phyloP scores from a whole-genome alignment of 1,284 basidiomycete species.

The Peniophora sp. region DNA sequence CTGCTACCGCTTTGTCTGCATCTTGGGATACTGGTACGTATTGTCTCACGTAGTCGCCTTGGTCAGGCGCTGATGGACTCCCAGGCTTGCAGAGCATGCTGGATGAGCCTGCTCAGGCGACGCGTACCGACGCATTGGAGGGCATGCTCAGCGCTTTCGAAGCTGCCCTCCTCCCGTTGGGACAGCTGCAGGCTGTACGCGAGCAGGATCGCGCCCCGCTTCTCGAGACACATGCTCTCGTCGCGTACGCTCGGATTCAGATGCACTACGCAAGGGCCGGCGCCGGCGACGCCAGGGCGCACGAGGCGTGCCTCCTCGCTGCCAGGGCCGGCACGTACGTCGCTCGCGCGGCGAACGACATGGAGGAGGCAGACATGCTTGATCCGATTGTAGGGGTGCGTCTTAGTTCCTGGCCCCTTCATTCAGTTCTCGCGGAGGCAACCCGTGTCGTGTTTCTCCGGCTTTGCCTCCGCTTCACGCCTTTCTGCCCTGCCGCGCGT shows the following conservation, averaged over 20 bases:
- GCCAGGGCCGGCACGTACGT: slow-evolving; percentile 50
- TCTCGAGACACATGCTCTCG: slow-evolving; percentile 55
- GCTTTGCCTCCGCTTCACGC: background rate
- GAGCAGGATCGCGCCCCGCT: slow-evolving; percentile 53
- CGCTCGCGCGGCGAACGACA: slow-evolving; percentile 50
- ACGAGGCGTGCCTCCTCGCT: slow-evolving; percentile 57
- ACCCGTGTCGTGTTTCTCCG: background rate
- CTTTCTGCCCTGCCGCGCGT: slow-evolving; percentile 7
- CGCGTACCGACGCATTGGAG: slow-evolving; percentile 48
- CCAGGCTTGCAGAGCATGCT: slow-evolving; percentile 33
- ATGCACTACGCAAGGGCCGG: slow-evolving; percentile 53
- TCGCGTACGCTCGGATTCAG: slow-evolving; percentile 59
- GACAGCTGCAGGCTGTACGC: slow-evolving; percentile 50
- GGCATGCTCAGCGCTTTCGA: slow-evolving; percentile 54
- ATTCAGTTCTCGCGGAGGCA: background rate
- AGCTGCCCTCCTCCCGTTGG: slow-evolving; percentile 52
- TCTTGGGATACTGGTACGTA: slow-evolving; percentile 53
- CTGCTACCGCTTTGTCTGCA: slow-evolving; percentile 50
- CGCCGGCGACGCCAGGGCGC: slow-evolving; percentile 48
- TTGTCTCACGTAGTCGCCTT: slow-evolving; percentile 8
- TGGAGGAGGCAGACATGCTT: slow-evolving; percentile 53
- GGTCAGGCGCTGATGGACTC: slow-evolving; percentile 11
- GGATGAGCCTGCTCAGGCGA: slow-evolving; percentile 38
- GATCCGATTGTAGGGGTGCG: slow-evolving; percentile 70
- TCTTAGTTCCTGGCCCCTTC: slow-evolving; percentile 12